These are phyloP conservation scores for Hypomyces perniciosus DNA, from an alignment of 2,329 filamentous ascomycete genomes.

Conservation along the genomic window DNA sequence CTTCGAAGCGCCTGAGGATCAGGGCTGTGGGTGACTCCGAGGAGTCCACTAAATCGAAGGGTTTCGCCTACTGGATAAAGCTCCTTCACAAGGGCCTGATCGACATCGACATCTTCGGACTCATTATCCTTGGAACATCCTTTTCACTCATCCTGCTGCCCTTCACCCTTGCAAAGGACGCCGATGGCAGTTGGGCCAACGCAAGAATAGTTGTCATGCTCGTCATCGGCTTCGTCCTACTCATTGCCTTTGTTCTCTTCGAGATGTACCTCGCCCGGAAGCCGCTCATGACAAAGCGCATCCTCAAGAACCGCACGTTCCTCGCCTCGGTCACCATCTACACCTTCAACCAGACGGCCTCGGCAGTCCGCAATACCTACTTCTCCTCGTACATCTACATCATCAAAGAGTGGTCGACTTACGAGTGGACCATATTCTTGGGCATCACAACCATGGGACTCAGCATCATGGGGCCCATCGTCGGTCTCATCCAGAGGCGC, in stretches of 20 bases:
- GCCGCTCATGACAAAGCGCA: conserved; percentile 20
- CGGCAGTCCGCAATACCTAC: too few relatives aligned
- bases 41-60: conserved; percentile 15
- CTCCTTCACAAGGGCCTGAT: conserved; percentile 36
- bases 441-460: conserved; percentile 31
- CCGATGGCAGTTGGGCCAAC: conserved; percentile 35
- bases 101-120: conserved; percentile 31
- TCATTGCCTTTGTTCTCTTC: conserved; percentile 41
- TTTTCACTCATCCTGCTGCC: conserved; percentile 60
- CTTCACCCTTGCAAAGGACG: conserved; percentile 49
- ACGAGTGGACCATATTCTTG: conserved; percentile 32
- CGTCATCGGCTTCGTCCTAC: conserved; percentile 32
- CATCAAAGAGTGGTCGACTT: conserved; percentile 27
- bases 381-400: conserved; percentile 29
- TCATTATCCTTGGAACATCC: conserved; percentile 41
- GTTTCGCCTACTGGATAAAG: conserved; percentile 19
- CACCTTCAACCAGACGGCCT: conserved; percentile 24
- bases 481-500: conserved; percentile 26
- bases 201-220: conserved; percentile 38
- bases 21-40: conserved; percentile 17
- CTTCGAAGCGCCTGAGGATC: conserved; percentile 32
- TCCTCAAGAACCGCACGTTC: conserved; percentile 27
- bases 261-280: conserved; percentile 31
- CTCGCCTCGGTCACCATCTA: conserved; percentile 25
- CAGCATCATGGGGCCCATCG: conserved; percentile 27